Conservation (phyloP, 768 basidiomycete species). For the Hericium erinaceus region DNA sequence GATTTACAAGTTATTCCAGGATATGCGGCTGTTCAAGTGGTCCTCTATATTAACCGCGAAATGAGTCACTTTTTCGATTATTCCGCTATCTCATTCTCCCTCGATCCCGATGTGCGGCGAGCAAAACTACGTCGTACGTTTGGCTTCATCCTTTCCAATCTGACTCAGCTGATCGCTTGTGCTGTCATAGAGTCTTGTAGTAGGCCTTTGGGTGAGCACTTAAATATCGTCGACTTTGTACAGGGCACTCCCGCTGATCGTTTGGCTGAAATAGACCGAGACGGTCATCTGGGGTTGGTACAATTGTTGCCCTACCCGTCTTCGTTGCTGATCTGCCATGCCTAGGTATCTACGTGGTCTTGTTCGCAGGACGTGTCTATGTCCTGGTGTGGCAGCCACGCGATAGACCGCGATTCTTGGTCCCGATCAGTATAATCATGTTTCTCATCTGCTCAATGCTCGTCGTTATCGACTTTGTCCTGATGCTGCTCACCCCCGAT, state of each 20-base stretch:
- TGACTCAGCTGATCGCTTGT: not conserved
- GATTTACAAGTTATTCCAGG: no score
- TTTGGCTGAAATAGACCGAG: not conserved
- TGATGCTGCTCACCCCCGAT: not conserved
- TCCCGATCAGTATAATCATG: not conserved
- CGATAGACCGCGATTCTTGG: not conserved
- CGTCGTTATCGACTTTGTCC: not conserved
- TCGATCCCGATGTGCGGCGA: not conserved
- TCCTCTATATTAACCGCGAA: no score
- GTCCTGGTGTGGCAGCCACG: not conserved
- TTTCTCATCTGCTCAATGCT: not conserved
- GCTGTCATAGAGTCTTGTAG: not conserved
- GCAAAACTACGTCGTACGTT: not conserved
- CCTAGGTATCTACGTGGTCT: not conserved
- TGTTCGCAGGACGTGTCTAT: not conserved
- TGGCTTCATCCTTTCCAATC: not conserved
- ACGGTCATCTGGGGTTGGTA: not conserved
- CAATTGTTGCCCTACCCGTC: not conserved
- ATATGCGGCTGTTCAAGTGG: no score
- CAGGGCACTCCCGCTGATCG: not conserved
- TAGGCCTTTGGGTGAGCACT: not conserved
- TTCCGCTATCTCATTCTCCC: no score
- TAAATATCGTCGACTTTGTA: not conserved
- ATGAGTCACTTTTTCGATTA: no score
- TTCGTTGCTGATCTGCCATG: not conserved